Evolutionary conservation across 148 eudicot genomes (phyloP).

Genomic region (Spergularia marina): DNA sequence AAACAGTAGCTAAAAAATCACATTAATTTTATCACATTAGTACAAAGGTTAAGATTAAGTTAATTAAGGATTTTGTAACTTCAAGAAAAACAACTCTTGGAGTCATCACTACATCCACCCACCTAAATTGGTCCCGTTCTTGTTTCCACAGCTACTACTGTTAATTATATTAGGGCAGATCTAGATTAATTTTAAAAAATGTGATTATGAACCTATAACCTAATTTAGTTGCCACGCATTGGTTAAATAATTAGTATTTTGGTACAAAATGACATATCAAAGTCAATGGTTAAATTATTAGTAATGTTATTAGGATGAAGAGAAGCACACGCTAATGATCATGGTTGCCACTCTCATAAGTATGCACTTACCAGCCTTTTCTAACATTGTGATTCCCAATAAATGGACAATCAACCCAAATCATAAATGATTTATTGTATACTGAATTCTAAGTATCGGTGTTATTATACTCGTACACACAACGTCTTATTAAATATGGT

Average conservation of each 20-base stretch:
- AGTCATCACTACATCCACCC: constrained; percentile 26
- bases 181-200: neutral
- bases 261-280: neutral
- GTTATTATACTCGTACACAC: too few relatives aligned
- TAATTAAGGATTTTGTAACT: constrained; percentile 11
- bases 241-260: neutral
- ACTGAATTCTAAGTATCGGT: too few relatives aligned
- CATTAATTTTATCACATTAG: neutral
- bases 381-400: neutral
- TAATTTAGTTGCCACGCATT: neutral
- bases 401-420: too few relatives aligned
- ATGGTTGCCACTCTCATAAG: constrained; percentile 21
- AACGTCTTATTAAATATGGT: too few relatives aligned
- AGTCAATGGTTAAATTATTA: constrained; percentile 21
- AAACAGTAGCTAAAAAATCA: neutral
- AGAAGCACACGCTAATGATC: constrained; percentile 32
- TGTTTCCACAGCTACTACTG: neutral
- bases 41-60: constrained; percentile 11
- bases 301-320: constrained; percentile 14
- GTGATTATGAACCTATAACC: neutral
- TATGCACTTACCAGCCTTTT: neutral
- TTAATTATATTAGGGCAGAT: too few relatives aligned
- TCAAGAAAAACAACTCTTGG: constrained; percentile 19
- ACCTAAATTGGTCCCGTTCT: neutral
- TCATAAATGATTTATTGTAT: too few relatives aligned